Evolutionary conservation across 306 rosid genomes (phyloP).

Genomic region (Neltuma alba): DNA sequence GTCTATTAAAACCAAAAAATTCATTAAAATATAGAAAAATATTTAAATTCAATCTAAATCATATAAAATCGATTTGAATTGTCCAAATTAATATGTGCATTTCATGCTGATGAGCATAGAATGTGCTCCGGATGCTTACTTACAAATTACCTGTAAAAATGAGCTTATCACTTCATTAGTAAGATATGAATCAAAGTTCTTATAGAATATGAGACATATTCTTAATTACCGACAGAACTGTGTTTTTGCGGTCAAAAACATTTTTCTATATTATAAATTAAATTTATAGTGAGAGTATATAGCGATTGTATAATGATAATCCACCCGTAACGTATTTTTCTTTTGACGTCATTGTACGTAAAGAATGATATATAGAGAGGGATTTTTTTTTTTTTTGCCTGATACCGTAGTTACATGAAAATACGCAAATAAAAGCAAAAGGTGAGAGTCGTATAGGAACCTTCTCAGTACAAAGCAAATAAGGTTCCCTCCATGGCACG

Average conservation of each 20-base stretch:
- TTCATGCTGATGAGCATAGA: too few relatives aligned
- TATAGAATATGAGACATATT: too few relatives aligned
- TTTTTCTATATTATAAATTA: background rate
- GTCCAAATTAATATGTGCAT: too few relatives aligned
- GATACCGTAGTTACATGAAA: constrained; percentile 50
- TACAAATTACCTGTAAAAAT: too few relatives aligned
- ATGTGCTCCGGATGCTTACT: too few relatives aligned
- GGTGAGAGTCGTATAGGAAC: constrained; percentile 41
- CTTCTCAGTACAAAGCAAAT: constrained; percentile 59
- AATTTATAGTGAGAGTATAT: background rate
- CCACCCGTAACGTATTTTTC: background rate
- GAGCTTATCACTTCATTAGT: too few relatives aligned
- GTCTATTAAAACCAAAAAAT: too few relatives aligned
- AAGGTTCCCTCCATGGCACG: constrained; percentile 55
- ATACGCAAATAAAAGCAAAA: constrained; percentile 62
- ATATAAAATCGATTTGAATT: too few relatives aligned
- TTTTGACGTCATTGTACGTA: constrained; percentile 35
- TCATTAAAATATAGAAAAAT: too few relatives aligned
- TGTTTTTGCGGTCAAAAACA: too few relatives aligned
- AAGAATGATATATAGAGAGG: constrained; percentile 33
- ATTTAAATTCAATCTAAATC: too few relatives aligned
- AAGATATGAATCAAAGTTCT: background rate
- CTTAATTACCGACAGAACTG: background rate
- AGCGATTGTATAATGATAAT: background rate
- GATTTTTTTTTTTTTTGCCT: constrained; percentile 17